Conservation (phyloP, 192 early-diverging fungal species). For the Linnemannia exigua region DNA sequence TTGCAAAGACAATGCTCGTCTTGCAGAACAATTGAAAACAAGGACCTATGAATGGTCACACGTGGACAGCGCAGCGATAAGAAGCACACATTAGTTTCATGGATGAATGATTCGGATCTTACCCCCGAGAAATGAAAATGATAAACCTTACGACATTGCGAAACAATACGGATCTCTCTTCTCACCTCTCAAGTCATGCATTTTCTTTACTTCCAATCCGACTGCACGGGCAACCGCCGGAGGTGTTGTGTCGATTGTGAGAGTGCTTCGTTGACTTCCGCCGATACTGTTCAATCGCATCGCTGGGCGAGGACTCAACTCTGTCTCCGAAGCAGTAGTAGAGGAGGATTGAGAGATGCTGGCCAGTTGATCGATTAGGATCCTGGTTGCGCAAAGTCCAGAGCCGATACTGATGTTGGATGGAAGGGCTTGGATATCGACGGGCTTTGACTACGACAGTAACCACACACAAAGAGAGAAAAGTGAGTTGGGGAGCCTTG, state of each 20-base stretch:
- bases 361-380: constrained; percentile 35
- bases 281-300: constrained; percentile 11
- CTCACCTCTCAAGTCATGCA: not conserved
- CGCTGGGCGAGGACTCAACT: not conserved
- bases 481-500: not conserved
- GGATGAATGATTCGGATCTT: not conserved
- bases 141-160: not conserved
- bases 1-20: constrained; percentile 21
- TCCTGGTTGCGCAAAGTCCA: constrained; percentile 26
- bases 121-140: not conserved
- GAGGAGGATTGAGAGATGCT: not conserved
- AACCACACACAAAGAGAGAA: not conserved
- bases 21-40: constrained; percentile 28
- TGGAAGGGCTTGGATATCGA: constrained; percentile 19
- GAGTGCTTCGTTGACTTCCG: not conserved
- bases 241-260: constrained; percentile 26
- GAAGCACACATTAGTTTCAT: not conserved
- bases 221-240: constrained; percentile 24
- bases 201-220: constrained; percentile 23
- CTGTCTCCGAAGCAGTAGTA: not conserved
- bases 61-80: constrained; percentile 3
- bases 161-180: not conserved
- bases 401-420: constrained; percentile 30
- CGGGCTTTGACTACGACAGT: not conserved
- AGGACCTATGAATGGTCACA: not conserved